Percentiles rank a stretch among this genome's conserved stretches.
Conservation (phyloP, 2,329 filamentous ascomycete species). For the Colletotrichum plurivorum region DNA sequence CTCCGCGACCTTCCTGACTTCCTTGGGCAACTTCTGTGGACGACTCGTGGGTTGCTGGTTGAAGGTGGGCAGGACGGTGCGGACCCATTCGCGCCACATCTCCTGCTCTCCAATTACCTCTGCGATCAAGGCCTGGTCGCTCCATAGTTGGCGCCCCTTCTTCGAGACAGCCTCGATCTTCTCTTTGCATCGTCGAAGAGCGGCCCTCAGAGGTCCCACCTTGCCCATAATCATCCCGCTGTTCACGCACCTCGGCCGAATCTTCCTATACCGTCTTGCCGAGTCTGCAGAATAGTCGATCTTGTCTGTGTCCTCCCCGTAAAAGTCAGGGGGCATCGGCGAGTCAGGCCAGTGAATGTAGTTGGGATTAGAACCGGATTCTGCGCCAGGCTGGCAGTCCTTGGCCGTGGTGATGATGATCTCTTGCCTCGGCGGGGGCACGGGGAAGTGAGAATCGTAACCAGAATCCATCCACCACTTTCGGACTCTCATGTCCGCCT, state of each 20-base stretch:
- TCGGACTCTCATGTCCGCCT: conserved; percentile 49
- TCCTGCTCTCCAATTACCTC: conserved; percentile 57
- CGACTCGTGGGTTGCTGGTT: conserved; percentile 45
- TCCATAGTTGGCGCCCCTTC: conserved; percentile 54
- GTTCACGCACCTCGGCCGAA: conserved; percentile 53
- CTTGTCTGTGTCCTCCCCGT: conserved; percentile 51
- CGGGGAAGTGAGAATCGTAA: conserved; percentile 44
- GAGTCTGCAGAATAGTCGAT: conserved; percentile 47
- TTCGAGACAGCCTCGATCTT: conserved; percentile 48
- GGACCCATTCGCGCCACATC: conserved; percentile 53
- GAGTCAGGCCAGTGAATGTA: conserved; percentile 55
- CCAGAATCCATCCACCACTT: conserved; percentile 44
- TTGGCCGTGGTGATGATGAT: conserved; percentile 53
- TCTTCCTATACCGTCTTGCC: conserved; percentile 50
- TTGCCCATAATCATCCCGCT: conserved; percentile 55
- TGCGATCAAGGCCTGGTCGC: conserved; percentile 54
- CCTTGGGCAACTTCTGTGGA: conserved; percentile 33
- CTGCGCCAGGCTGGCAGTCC: conserved; percentile 51
- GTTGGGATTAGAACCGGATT: conserved; percentile 52
- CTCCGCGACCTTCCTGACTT: conserved; percentile 46
- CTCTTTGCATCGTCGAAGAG: conserved; percentile 45
- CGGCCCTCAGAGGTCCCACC: conserved; percentile 46
- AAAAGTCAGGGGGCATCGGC: conserved; percentile 51
- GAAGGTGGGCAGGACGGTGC: conserved; percentile 48
- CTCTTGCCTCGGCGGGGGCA: conserved; percentile 49